phyloP scores from a whole-genome alignment of 306 rosid genomes.

The Pachyrhizus erosus region DNA sequence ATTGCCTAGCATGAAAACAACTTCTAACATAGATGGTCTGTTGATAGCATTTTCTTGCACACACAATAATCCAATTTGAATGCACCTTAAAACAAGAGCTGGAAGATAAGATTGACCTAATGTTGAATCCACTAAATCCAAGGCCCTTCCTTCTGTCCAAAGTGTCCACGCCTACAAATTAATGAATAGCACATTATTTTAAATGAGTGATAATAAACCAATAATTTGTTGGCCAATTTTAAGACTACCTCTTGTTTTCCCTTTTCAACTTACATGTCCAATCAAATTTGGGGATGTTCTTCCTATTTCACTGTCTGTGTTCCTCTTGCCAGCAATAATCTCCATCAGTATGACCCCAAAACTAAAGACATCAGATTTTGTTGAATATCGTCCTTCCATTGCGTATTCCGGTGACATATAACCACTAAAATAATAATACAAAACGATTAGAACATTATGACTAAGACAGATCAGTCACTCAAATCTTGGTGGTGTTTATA shows the following conservation, averaged over 20 bases:
- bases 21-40: constrained; percentile 61
- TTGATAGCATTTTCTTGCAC: constrained; percentile 54
- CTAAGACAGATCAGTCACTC: too few relatives aligned
- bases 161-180: too few relatives aligned
- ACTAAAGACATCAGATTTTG: constrained; percentile 54
- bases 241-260: not conserved
- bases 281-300: constrained; percentile 41
- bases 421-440: constrained; percentile 32
- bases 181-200: not conserved
- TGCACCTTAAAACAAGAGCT: constrained; percentile 51
- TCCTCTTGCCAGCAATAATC: constrained; percentile 43
- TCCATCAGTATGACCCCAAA: constrained; percentile 55
- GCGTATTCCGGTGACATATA: constrained; percentile 59
- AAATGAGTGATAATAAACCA: too few relatives aligned
- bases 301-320: constrained; percentile 19
- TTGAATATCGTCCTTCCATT: constrained; percentile 51
- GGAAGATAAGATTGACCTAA: too few relatives aligned
- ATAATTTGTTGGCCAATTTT: not conserved
- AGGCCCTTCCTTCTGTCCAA: too few relatives aligned
- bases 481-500: too few relatives aligned
- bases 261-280: constrained; percentile 35
- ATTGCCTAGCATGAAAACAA: constrained; percentile 61
- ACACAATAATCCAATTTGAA: constrained; percentile 60
- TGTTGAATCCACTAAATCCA: too few relatives aligned
- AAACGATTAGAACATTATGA: too few relatives aligned